phyloP scores from a whole-genome alignment of 352 stramenopile genomes.

The Phytopythium delawarense region DNA sequence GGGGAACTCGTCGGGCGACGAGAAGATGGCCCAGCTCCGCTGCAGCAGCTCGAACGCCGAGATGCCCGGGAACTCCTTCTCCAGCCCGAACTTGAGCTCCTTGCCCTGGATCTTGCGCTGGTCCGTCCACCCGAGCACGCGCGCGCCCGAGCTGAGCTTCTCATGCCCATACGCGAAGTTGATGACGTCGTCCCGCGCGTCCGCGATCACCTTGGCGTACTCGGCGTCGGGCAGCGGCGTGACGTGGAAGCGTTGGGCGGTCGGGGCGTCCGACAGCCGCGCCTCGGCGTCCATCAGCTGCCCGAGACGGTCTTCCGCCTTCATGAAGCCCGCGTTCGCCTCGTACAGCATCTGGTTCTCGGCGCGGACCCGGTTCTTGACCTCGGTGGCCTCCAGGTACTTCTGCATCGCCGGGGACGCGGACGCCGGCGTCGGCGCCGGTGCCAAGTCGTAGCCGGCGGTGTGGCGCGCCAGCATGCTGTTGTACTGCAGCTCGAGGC shows the following conservation, averaged over 20 bases:
- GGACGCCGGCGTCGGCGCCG: constrained; percentile 6
- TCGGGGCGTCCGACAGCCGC: constrained; percentile 15
- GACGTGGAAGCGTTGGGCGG: constrained; percentile 27
- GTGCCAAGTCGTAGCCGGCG: not conserved
- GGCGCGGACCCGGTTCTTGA: constrained; percentile 38
- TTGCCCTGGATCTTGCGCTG: constrained; percentile 41
- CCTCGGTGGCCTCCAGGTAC: constrained; percentile 39
- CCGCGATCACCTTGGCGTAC: constrained; percentile 43
- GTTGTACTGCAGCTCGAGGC: constrained; percentile 43
- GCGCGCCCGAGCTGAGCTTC: constrained; percentile 42
- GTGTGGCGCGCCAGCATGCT: constrained; percentile 21
- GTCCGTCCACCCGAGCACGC: constrained; percentile 64
- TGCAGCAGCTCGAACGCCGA: constrained; percentile 38
- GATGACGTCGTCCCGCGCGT: constrained; percentile 45
- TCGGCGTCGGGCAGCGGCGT: constrained; percentile 21
- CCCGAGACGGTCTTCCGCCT: constrained; percentile 42
- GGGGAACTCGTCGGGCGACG: constrained; percentile 32
- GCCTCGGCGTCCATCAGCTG: constrained; percentile 44
- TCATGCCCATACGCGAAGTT: constrained; percentile 32
- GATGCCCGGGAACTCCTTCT: constrained; percentile 41
- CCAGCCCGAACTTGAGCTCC: constrained; percentile 55
- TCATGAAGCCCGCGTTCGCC: constrained; percentile 45
- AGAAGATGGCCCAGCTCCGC: constrained; percentile 58
- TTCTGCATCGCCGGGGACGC: constrained; percentile 21
- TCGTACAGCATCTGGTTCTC: constrained; percentile 61